phyloP scores from a whole-genome alignment of 2,329 filamentous ascomycete genomes.

The Sclerotinia trifoliorum region DNA sequence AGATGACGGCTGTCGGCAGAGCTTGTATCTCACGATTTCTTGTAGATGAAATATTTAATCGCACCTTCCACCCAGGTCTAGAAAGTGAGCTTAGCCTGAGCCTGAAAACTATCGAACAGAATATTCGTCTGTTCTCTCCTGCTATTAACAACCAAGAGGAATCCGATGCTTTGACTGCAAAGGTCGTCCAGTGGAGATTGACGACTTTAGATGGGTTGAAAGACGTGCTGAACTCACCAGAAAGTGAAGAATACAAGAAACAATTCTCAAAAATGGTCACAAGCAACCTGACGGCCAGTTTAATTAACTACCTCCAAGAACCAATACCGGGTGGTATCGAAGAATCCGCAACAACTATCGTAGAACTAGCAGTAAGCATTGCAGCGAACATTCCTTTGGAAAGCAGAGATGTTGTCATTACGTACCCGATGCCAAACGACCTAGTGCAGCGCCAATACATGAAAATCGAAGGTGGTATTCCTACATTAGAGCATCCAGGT shows the following conservation, averaged over 20 bases:
- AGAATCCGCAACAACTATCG: constrained; percentile 85
- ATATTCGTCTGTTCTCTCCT: constrained; percentile 76
- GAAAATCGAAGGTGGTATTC: constrained; percentile 74
- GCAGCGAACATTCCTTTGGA: constrained; percentile 84
- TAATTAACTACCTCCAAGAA: constrained; percentile 73
- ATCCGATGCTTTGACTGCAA: constrained; percentile 80
- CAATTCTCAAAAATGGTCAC: constrained; percentile 71
- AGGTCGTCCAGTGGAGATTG: constrained; percentile 90
- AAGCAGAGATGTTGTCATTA: constrained; percentile 83
- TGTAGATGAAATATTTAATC: constrained; percentile 85
- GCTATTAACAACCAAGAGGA: constrained; percentile 78
- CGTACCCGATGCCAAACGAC: constrained; percentile 78
- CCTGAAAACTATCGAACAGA: constrained; percentile 83
- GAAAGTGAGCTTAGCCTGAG: constrained; percentile 72
- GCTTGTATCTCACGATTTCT: constrained; percentile 88
- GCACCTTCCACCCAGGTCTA: constrained; percentile 87
- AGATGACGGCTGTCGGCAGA: constrained; percentile 94
- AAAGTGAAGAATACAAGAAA: constrained; percentile 64
- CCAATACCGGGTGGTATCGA: constrained; percentile 80
- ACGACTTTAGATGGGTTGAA: constrained; percentile 89
- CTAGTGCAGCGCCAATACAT: constrained; percentile 70
- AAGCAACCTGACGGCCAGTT: constrained; percentile 62
- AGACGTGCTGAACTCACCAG: constrained; percentile 62
- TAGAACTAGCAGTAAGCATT: constrained; percentile 85
- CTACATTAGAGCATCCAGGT: constrained; percentile 52